Percentiles rank a stretch among this genome's conserved stretches.
Conservation (phyloP, 805 yeast species). For the Lachancea meyersii region DNA sequence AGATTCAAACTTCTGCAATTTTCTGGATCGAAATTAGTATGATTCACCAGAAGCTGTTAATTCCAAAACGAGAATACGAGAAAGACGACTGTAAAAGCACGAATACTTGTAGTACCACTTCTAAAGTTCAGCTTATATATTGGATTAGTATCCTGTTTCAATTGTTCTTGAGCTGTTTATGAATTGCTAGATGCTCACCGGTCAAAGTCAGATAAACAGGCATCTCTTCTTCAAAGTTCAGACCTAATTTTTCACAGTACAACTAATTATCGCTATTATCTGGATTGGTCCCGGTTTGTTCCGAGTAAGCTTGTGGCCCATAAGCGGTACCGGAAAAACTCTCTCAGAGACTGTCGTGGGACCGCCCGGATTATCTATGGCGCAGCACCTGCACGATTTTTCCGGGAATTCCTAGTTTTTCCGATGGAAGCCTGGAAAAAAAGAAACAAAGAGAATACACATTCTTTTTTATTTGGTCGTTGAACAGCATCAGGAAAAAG, state of each 20-base stretch:
- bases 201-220: not conserved
- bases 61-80: too few relatives aligned
- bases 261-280: not conserved
- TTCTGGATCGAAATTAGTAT: too few relatives aligned
- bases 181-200: not conserved
- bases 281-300: conserved; percentile 2
- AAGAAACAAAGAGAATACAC: not conserved
- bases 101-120: too few relatives aligned
- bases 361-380: not conserved
- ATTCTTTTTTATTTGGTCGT: too few relatives aligned
- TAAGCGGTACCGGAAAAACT: not conserved
- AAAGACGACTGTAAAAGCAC: too few relatives aligned
- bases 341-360: not conserved
- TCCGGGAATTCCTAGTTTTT: conserved; percentile 1
- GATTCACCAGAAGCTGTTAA: too few relatives aligned
- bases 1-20: too few relatives aligned
- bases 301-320: too few relatives aligned
- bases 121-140: not conserved
- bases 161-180: not conserved
- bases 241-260: not conserved
- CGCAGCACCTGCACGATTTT: not conserved
- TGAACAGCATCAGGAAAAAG: too few relatives aligned
- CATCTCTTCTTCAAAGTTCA: not conserved
- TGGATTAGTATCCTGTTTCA: not conserved
- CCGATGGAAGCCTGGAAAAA: not conserved